A percentile compares a stretch with the other conserved stretches of the same genome.
phyloP scores from a whole-genome alignment of 805 yeast genomes.

The Wickerhamomyces canadensis region DNA sequence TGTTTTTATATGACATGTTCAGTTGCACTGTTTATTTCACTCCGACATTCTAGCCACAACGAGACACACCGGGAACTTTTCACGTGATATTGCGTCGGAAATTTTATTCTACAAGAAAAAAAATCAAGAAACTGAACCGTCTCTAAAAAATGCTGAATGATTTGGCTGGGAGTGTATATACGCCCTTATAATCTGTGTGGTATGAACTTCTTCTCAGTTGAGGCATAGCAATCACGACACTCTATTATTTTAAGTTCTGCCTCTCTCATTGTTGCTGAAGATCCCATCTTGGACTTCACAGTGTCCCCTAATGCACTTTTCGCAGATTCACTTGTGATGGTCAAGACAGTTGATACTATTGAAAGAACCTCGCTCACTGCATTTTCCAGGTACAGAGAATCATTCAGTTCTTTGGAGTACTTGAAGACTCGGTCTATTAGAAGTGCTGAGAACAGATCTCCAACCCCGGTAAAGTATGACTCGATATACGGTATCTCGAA shows the following conservation, averaged over 20 bases:
- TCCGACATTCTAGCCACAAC: no score
- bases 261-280: slow-evolving; percentile 59
- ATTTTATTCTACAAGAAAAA: no score
- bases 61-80: neutral
- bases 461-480: slow-evolving; percentile 92
- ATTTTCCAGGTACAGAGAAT: slow-evolving; percentile 13
- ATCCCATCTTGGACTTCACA: slow-evolving; percentile 45
- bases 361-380: slow-evolving; percentile 52
- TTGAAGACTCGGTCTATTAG: slow-evolving; percentile 55
- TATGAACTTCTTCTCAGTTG: slow-evolving; percentile 10
- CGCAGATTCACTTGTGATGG: slow-evolving; percentile 39
- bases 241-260: slow-evolving; percentile 70
- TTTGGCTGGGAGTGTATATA: no score
- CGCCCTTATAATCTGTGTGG: neutral
- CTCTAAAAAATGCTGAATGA: no score
- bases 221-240: slow-evolving; percentile 28
- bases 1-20: no score
- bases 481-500: slow-evolving; percentile 58
- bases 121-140: no score
- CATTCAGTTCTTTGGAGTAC: slow-evolving; percentile 6
- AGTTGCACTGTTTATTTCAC: no score
- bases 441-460: slow-evolving; percentile 83
- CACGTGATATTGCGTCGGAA: neutral
- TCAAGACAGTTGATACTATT: slow-evolving; percentile 48
- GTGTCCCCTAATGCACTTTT: slow-evolving; percentile 30